Percentiles rank a stretch among this genome's conserved stretches.
phyloP scores from a whole-genome alignment of 1,284 basidiomycete species.

The Malassezia sympodialis region DNA sequence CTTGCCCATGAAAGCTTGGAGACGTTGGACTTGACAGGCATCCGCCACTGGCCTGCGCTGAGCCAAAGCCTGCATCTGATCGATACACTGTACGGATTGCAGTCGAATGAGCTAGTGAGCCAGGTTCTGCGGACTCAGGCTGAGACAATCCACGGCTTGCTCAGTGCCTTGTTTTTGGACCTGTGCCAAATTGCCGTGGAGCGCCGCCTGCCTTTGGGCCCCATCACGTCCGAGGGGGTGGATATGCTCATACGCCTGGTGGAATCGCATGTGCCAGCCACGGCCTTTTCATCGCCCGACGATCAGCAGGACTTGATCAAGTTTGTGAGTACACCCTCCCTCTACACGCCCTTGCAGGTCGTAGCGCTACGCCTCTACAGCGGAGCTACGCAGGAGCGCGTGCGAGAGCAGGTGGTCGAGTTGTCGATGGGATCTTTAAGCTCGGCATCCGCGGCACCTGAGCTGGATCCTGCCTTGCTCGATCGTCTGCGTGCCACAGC shows the following conservation, averaged over 20 bases:
- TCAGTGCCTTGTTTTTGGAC: conserved; percentile 53
- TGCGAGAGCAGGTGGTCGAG: conserved; percentile 36
- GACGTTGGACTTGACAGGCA: conserved; percentile 58
- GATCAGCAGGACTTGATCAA: conserved; percentile 18
- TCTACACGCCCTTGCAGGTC: conserved; percentile 27
- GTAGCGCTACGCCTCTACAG: conserved; percentile 24
- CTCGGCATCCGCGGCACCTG: background rate
- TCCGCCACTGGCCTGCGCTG: conserved; percentile 57
- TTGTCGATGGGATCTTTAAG: conserved; percentile 15
- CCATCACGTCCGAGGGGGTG: background rate
- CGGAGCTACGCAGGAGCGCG: conserved; percentile 21
- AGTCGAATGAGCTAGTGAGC: conserved; percentile 56
- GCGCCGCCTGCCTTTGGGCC: background rate
- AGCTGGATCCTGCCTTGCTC: conserved; percentile 1
- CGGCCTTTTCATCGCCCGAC: conserved; percentile 18
- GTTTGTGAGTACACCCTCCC: conserved; percentile 20
- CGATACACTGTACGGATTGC: conserved; percentile 57
- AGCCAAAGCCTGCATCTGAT: conserved; percentile 64
- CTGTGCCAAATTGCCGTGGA: conserved; percentile 50
- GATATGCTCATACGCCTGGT: conserved; percentile 31
- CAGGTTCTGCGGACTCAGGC: background rate
- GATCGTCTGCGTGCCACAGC: background rate
- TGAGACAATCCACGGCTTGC: conserved; percentile 47
- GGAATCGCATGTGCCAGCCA: conserved; percentile 18
- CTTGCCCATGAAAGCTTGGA: conserved; percentile 78